Conservation (phyloP, 441 rosid species). For the California macrophylla region DNA sequence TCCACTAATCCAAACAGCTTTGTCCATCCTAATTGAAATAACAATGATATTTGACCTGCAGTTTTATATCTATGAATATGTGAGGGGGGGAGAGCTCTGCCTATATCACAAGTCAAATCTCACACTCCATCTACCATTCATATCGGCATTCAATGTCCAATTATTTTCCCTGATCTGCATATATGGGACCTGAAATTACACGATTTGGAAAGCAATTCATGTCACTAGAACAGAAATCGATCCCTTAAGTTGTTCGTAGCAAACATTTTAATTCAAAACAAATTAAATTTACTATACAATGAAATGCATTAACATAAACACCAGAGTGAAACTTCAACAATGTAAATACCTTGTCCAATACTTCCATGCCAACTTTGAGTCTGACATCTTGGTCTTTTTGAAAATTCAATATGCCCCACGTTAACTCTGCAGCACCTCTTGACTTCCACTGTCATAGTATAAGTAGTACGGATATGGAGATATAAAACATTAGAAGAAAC, state of each 20-base stretch:
- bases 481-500: background rate
- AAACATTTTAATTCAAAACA: background rate
- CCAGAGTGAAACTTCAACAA: background rate
- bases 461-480: background rate
- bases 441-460: conserved; percentile 53
- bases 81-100: background rate
- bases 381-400: conserved; percentile 75
- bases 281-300: background rate
- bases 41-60: conserved; percentile 14
- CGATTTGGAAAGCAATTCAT: background rate
- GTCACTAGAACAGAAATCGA: background rate
- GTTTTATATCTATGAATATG: conserved; percentile 18
- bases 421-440: conserved; percentile 68
- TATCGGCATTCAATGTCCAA: conserved; percentile 71
- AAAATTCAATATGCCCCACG: conserved; percentile 63
- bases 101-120: conserved; percentile 57
- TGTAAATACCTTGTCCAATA: conserved; percentile 49
- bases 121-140: conserved; percentile 70
- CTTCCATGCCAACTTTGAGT: conserved; percentile 70
- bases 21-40: conserved; percentile 16
- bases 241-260: background rate
- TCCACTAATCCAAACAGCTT: conserved; percentile 10
- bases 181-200: conserved; percentile 56
- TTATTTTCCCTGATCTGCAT: conserved; percentile 84
- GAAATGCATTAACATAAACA: background rate